Conservation (phyloP, 2,329 filamentous ascomycete genomes). For the Pseudogymnoascus destructans region DNA sequence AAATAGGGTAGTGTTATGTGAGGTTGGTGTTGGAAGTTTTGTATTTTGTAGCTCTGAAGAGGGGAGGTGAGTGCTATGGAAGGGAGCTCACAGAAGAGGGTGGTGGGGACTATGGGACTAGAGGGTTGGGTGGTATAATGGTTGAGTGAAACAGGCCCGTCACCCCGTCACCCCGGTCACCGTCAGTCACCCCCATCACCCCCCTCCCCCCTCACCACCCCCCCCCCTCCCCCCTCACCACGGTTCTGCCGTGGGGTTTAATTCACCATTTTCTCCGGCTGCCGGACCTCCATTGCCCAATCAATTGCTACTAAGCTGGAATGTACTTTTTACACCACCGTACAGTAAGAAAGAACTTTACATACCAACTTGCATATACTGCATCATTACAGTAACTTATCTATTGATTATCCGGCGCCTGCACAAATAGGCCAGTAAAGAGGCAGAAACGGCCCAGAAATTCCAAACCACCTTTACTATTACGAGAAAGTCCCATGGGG, state of each 20-base stretch:
- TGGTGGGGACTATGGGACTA: not conserved
- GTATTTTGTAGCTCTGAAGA: constrained; percentile 11
- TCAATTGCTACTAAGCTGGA: not conserved
- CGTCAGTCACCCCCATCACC: too few species aligned
- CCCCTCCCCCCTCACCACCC: not conserved
- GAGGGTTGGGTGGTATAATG: not conserved
- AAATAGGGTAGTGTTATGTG: not conserved
- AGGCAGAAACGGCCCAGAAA: not conserved
- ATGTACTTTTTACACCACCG: not conserved
- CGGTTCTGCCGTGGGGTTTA: not conserved
- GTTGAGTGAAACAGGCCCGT: not conserved
- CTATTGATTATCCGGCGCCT: constrained; percentile 1
- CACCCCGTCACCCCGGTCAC: too few species aligned
- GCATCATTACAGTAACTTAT: not conserved
- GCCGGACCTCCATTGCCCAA: not conserved
- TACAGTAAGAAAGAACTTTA: not conserved
- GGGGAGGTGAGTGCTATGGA: constrained; percentile 8
- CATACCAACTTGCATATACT: not conserved
- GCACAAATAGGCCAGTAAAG: not conserved
- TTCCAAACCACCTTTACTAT: not conserved
- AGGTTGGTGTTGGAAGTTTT: not conserved
- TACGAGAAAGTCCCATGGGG: not conserved
- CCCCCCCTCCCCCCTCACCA: not conserved
- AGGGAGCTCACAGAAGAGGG: not conserved
- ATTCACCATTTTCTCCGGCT: not conserved